Evolutionary conservation across 1,284 basidiomycete genomes (phyloP).

Genomic region (Malassezia vespertilionis): DNA sequence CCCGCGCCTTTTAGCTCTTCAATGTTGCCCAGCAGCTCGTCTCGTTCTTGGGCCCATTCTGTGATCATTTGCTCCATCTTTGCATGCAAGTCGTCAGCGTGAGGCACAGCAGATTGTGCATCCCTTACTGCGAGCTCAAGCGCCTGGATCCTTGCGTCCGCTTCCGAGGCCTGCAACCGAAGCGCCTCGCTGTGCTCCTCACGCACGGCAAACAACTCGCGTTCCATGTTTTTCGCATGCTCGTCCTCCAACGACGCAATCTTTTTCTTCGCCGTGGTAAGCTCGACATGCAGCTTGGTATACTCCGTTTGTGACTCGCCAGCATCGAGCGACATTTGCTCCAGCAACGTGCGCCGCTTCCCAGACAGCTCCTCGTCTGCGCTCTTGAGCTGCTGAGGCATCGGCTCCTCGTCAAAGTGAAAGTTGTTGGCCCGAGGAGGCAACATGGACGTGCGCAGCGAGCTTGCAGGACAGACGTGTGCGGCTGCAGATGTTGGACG

Average conservation of each 20-base stretch:
- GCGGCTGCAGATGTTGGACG: conserved; percentile 7
- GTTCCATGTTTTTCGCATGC: no score
- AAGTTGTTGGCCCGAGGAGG: neutral
- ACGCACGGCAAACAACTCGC: no score
- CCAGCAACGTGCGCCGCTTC: conserved; percentile 18
- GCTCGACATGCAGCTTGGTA: neutral
- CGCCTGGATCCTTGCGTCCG: no score
- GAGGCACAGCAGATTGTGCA: no score
- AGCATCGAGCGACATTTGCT: neutral
- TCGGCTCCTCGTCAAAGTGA: neutral
- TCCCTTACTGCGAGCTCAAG: no score
- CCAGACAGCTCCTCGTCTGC: neutral
- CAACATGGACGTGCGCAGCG: neutral
- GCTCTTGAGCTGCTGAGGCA: neutral
- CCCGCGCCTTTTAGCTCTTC: conserved; percentile 72
- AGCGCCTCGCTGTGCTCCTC: no score
- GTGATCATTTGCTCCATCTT: conserved; percentile 32
- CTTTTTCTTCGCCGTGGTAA: neutral
- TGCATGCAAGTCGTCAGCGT: conserved; percentile 16
- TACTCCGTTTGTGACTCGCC: neutral
- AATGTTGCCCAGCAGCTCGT: conserved; percentile 52
- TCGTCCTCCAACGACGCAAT: neutral
- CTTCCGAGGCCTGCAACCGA: no score
- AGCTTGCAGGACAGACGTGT: conserved; percentile 5
- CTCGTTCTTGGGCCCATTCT: conserved; percentile 29